phyloP scores from a whole-genome alignment of 495 filamentous ascomycete genomes.

The Lasiosphaeris hirsuta region DNA sequence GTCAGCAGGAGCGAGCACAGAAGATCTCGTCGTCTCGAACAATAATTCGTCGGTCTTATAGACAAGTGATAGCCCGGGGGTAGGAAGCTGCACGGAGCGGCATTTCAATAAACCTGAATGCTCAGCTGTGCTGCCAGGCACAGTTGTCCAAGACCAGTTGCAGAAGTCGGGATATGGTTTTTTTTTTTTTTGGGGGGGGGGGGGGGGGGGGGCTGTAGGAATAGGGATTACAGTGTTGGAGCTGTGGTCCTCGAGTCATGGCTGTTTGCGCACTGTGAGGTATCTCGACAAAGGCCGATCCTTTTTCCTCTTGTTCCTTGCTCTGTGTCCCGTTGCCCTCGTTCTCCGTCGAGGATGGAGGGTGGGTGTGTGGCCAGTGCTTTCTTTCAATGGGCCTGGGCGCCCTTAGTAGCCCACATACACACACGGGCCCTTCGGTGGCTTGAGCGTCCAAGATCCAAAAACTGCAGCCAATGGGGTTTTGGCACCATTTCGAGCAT shows the following conservation, averaged over 20 bases:
- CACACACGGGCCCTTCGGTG: constrained; percentile 3
- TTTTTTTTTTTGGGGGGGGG: too few relatives aligned
- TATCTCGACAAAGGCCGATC: constrained; percentile 10
- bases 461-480: background rate
- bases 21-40: too few relatives aligned
- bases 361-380: too few relatives aligned
- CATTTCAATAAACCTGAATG: background rate
- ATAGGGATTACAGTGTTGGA: too few relatives aligned
- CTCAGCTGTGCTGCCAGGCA: constrained; percentile 11
- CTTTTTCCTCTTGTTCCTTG: background rate
- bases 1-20: background rate
- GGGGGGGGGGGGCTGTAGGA: too few relatives aligned
- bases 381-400: too few relatives aligned
- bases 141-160: background rate
- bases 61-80: too few relatives aligned
- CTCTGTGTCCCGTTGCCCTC: background rate
- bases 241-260: constrained; percentile 4
- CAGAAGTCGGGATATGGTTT: too few relatives aligned
- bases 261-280: constrained; percentile 7
- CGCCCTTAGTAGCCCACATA: too few relatives aligned
- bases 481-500: background rate
- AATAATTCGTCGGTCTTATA: too few relatives aligned
- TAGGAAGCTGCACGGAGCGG: background rate
- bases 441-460: background rate
- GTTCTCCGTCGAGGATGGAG: too few relatives aligned